Base-by-base conservation (phyloP, 129 eudicot species). In the Centella asiatica region DNA sequence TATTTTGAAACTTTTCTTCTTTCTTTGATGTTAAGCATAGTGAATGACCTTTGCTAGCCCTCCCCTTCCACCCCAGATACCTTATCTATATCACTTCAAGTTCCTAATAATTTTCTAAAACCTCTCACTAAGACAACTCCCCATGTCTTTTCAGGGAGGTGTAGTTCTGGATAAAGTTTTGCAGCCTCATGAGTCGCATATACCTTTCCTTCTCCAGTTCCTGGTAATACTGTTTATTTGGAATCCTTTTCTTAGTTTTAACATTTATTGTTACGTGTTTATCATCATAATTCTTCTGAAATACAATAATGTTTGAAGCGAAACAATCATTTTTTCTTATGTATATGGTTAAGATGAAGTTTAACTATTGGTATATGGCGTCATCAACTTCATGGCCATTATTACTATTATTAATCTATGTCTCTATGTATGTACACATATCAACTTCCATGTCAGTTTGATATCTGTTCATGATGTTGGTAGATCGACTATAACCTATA, bases 121-220 rank as follows among this genome's bases (percentile, higher is more conserved):
- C n/a, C n/a, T n/a, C n/a, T n/a, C n/a, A n/a, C n/a, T n/a, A n/a
- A n/a, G n/a, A n/a, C 44, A 15, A 29, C 57, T 13, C 25, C 23
- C 24, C 65, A 15, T 47, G 22, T 17, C 55, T 72, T 42, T 65
- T 62, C 80, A 93, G 99, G 77, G 76, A 60, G 96, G 96, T 70
- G 82, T 85, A 62, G 72, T 93, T 64, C 70, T 87, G 23, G 92
- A 80, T 53, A 93, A 80, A 76, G 62, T 77, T 67, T 72, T 93
- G 69, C 96, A 93, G 80, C 99, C 99, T 13, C 80, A 87, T 61
- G 99, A 93, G 75, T 87, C 99, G 63, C 99, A 93, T 69, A 85
- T 93, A 59, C 99, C 99, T 13, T 93, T 77, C 69, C 92, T 93
- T 72, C 95, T 93, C 32, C 99, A 93, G 76, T 93, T 87, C 73